Evolutionary conservation across 768 basidiomycete genomes (phyloP).

Genomic region (Panaeolus papilionaceus): DNA sequence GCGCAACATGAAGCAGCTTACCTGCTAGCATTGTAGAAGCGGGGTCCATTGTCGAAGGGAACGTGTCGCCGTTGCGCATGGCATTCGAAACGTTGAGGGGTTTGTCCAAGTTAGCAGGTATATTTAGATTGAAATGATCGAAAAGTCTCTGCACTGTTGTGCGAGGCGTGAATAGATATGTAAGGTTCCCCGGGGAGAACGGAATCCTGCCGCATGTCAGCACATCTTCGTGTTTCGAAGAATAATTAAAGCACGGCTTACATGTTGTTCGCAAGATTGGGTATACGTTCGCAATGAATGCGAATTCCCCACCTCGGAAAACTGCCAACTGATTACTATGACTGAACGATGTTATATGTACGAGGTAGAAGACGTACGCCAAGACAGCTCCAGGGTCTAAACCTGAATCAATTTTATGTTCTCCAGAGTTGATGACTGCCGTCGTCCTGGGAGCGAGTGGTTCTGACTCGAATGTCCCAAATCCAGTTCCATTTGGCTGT

Average conservation of each 20-base stretch:
- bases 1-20: conserved; percentile 1
- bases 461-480: conserved; percentile 13
- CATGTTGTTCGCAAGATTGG: conserved; percentile 8
- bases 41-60: conserved; percentile 31
- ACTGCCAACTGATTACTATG: conserved; percentile 8
- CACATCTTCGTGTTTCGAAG: background rate
- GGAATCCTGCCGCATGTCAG: conserved; percentile 17
- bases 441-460: background rate
- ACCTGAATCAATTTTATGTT: background rate
- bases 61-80: conserved; percentile 25
- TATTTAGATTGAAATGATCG: conserved; percentile 35
- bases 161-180: conserved; percentile 44
- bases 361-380: background rate
- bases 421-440: background rate
- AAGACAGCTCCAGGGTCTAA: conserved; percentile 9
- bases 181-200: conserved; percentile 20
- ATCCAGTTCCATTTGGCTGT: conserved; percentile 10
- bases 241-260: background rate
- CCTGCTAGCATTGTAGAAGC: conserved; percentile 32
- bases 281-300: conserved; percentile 15
- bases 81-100: conserved; percentile 20
- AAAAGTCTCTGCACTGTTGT: conserved; percentile 39
- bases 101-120: conserved; percentile 33
- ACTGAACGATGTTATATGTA: background rate
- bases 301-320: conserved; percentile 21